A percentile compares a stretch with the other conserved stretches of the same genome.
phyloP scores from a whole-genome alignment of 768 basidiomycete genomes.

The Filobasidium wieringae region DNA sequence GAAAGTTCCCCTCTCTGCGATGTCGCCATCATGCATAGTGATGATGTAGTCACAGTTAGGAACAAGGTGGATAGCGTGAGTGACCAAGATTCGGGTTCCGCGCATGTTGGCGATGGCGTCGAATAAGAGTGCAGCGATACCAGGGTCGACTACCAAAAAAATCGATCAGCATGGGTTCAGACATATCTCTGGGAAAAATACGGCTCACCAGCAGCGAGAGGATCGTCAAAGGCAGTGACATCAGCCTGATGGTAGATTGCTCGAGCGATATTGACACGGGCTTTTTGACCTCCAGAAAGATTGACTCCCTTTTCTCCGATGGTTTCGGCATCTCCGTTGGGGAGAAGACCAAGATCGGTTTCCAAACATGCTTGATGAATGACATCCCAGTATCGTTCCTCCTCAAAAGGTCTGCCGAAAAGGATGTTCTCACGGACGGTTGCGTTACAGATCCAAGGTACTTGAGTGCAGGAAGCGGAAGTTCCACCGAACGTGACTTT shows the following conservation, averaged over 20 bases:
- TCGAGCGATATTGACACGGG: conserved; percentile 65
- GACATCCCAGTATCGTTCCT: conserved; percentile 69
- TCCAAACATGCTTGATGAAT: conserved; percentile 65
- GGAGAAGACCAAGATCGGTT: conserved; percentile 65
- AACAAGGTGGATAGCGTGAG: conserved; percentile 82
- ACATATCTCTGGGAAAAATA: not conserved
- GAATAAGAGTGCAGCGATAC: conserved; percentile 77
- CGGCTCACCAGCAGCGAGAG: conserved; percentile 14
- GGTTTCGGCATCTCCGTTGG: conserved; percentile 67
- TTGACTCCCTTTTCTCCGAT: conserved; percentile 83
- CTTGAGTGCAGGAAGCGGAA: conserved; percentile 71
- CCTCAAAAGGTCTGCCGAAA: conserved; percentile 73
- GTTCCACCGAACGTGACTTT: conserved; percentile 60
- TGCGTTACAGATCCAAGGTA: conserved; percentile 73
- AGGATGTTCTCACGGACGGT: conserved; percentile 81
- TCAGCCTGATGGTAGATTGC: conserved; percentile 76
- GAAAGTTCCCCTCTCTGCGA: conserved; percentile 73
- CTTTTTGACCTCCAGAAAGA: conserved; percentile 47
- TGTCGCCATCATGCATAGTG: conserved; percentile 60
- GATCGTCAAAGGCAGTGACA: conserved; percentile 76
- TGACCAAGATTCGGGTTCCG: conserved; percentile 78
- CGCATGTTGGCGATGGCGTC: conserved; percentile 59
- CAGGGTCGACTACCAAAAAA: conserved; percentile 63
- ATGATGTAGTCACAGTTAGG: conserved; percentile 78
- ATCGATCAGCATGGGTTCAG: conserved; percentile 46